phyloP scores from a whole-genome alignment of 805 yeast genomes.

The Candida rishiriensis region DNA sequence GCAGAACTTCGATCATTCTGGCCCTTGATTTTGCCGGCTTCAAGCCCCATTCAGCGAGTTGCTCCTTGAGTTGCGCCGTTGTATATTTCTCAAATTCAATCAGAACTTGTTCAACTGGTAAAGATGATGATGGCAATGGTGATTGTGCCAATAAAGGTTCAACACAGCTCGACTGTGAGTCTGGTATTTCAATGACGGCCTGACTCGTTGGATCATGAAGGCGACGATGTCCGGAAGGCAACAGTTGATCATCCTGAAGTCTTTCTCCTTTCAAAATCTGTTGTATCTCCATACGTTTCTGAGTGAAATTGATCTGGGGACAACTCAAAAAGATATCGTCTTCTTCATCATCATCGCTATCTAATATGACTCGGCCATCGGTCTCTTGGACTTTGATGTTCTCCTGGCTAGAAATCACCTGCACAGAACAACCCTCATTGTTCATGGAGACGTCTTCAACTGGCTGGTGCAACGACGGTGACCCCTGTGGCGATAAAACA shows the following conservation, averaged over 20 bases:
- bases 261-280: not conserved
- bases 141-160: not conserved
- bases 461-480: too few species aligned
- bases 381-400: too few species aligned
- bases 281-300: constrained; percentile 12
- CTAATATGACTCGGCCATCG: not conserved
- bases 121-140: too few species aligned
- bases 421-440: too few species aligned
- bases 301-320: constrained; percentile 10
- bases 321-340: constrained; percentile 9
- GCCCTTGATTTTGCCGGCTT: constrained; percentile 32
- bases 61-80: constrained; percentile 17
- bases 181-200: constrained; percentile 10
- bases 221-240: not conserved
- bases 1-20: constrained; percentile 31
- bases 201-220: constrained; percentile 1
- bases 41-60: constrained; percentile 34
- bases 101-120: not conserved
- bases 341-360: constrained; percentile 1
- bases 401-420: too few species aligned
- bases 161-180: constrained; percentile 13
- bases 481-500: too few species aligned
- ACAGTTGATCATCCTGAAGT: not conserved
- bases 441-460: too few species aligned
- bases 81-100: constrained; percentile 14